Evolutionary conservation across 805 yeast species (phyloP).

Genomic region (Pichia scutulata): DNA sequence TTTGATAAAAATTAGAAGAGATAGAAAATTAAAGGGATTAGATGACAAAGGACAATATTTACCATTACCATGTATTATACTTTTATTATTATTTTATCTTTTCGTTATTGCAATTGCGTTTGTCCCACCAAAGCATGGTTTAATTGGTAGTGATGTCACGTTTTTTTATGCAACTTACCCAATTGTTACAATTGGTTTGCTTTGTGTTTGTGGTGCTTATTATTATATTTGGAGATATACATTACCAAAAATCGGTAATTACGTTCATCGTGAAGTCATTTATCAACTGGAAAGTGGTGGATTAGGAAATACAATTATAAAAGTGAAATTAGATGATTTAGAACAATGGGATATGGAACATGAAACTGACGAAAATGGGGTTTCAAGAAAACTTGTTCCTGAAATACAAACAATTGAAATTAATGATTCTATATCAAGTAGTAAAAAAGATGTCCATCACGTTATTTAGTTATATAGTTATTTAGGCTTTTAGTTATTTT

Average conservation of each 20-base stretch:
- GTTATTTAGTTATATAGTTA: no score
- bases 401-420: background rate
- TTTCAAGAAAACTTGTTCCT: background rate
- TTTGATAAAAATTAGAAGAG: constrained; percentile 37
- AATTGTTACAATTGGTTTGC: constrained; percentile 30
- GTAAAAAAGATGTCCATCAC: background rate
- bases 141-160: constrained; percentile 36
- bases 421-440: background rate
- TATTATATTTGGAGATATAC: constrained; percentile 32
- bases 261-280: constrained; percentile 26
- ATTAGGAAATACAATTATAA: constrained; percentile 33
- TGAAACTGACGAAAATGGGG: constrained; percentile 9
- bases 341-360: constrained; percentile 28
- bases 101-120: constrained; percentile 36
- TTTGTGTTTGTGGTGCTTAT: constrained; percentile 28
- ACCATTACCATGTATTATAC: constrained; percentile 29
- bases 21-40: constrained; percentile 29
- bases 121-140: constrained; percentile 35
- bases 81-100: constrained; percentile 28
- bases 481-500: no score
- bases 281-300: constrained; percentile 29
- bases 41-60: constrained; percentile 29
- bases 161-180: constrained; percentile 38
- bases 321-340: constrained; percentile 27
- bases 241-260: constrained; percentile 29